Base-by-base conservation (phyloP, 75 land plant species). In the Sequoia sempervirens region DNA sequence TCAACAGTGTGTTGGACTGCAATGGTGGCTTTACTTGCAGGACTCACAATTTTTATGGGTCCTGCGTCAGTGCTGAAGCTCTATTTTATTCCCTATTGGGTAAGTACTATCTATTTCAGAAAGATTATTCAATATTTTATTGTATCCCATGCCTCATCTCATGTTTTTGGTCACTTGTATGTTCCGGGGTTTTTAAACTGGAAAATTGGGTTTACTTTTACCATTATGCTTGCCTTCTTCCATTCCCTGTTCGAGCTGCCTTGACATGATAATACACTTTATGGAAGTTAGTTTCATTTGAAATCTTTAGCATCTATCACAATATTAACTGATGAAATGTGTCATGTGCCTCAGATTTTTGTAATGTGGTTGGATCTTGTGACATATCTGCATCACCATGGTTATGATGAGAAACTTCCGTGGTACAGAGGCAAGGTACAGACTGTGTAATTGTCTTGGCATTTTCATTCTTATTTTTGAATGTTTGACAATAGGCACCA, bases 341-440 rank as follows among this genome's bases (percentile, higher is more conserved):
- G 38, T 38, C 40, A 79, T 37, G 58, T 50, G 28, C 10, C 75
- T 70, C 86, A 95, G 97, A 81, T 92, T 34, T 93, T 93, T 84
- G 91, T 96, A 6, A 88, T 90, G 88, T 97, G 99, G 99, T 76
- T 97, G 86, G 99, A 96, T 76, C 61, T 88, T 0, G 99, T 97
- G 37, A 97, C 99, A 4, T 97, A 97, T 81, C 88, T 97, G 87
- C 99, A 97, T 86, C 99, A 97, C 80, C 99, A 97, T 87, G 99
- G 99, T 14, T 90, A 96, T 75, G 98, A 94, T 1, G 89, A 92
- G 38, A 97, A 93, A 84, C 93, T 97, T 37, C 99, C 99, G 0
- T 97, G 99, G 99, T 97, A 96, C 84, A 91, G 99, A 40, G 98
- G 98, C 43, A 88, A 94, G 95, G 97, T 95, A 92, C 47, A 37